Evolutionary conservation across 352 stramenopile species (phyloP).

Genomic region (Pythium phragmitis): DNA sequence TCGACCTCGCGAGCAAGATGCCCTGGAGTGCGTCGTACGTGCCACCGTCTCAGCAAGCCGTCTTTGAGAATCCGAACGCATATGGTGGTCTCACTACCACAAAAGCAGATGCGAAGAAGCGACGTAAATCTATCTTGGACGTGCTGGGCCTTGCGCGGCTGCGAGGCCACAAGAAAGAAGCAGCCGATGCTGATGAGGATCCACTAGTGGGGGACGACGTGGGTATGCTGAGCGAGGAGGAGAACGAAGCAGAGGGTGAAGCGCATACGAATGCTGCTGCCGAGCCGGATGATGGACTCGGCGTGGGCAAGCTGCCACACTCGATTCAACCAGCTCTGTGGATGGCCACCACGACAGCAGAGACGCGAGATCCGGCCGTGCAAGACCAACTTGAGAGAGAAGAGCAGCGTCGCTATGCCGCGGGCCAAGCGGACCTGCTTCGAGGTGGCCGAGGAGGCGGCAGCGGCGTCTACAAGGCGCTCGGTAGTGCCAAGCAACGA

Average conservation of each 20-base stretch:
- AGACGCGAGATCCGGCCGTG: conserved; percentile 44
- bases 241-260: conserved; percentile 6
- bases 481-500: not conserved
- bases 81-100: not conserved
- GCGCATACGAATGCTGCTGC: conserved; percentile 14
- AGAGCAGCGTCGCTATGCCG: conserved; percentile 53
- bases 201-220: conserved; percentile 9
- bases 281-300: conserved; percentile 51
- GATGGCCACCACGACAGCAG: not conserved
- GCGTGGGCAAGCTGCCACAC: conserved; percentile 38
- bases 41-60: conserved; percentile 23
- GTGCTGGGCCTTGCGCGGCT: not conserved
- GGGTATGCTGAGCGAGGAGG: conserved; percentile 7
- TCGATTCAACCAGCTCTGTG: not conserved
- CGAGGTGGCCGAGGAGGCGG: conserved; percentile 7
- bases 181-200: conserved; percentile 3
- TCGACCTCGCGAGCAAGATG: conserved; percentile 60
- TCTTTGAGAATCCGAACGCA: conserved; percentile 48
- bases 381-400: conserved; percentile 43
- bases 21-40: conserved; percentile 67
- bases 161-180: not conserved
- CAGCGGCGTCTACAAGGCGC: conserved; percentile 4
- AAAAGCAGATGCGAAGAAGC: not conserved
- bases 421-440: conserved; percentile 46
- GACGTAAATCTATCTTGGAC: conserved; percentile 8